Conservation (phyloP, 2,329 filamentous ascomycete genomes). For the Pseudogymnoascus destructans region DNA sequence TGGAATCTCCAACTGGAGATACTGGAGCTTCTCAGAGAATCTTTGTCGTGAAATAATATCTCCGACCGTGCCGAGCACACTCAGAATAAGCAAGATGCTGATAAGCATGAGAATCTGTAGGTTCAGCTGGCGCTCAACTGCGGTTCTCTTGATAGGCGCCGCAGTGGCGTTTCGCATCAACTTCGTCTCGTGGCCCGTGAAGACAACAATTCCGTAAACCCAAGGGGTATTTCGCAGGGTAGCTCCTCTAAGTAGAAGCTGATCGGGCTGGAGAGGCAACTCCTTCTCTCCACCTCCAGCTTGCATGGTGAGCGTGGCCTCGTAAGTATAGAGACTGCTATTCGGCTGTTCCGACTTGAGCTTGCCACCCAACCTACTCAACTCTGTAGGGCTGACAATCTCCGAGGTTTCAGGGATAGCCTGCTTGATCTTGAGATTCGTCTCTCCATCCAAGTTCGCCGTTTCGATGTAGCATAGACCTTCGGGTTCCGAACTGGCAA, state of each 20-base stretch:
- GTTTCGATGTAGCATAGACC: conserved; percentile 98
- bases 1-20: conserved; percentile 55
- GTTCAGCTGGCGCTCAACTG: conserved; percentile 89
- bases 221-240: conserved; percentile 93
- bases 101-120: conserved; percentile 84
- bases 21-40: conserved; percentile 48
- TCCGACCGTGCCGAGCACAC: conserved; percentile 80
- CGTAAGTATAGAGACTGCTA: conserved; percentile 96
- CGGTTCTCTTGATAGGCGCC: conserved; percentile 92
- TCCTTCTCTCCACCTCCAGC: conserved; percentile 88
- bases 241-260: conserved; percentile 82
- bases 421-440: conserved; percentile 98
- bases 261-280: conserved; percentile 76
- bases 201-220: conserved; percentile 92
- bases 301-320: conserved; percentile 86
- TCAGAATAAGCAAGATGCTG: conserved; percentile 68
- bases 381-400: conserved; percentile 73
- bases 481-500: conserved; percentile 93
- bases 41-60: conserved; percentile 69
- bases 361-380: conserved; percentile 74
- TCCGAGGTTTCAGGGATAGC: conserved; percentile 82
- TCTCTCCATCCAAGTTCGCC: conserved; percentile 93
- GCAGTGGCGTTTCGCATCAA: conserved; percentile 97
- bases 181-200: conserved; percentile 96
- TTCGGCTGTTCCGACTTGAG: conserved; percentile 94